Evolutionary conservation across 306 rosid genomes (phyloP), one percentile per base, ranked within the genome.

Genomic region (Corylus americana): DNA sequence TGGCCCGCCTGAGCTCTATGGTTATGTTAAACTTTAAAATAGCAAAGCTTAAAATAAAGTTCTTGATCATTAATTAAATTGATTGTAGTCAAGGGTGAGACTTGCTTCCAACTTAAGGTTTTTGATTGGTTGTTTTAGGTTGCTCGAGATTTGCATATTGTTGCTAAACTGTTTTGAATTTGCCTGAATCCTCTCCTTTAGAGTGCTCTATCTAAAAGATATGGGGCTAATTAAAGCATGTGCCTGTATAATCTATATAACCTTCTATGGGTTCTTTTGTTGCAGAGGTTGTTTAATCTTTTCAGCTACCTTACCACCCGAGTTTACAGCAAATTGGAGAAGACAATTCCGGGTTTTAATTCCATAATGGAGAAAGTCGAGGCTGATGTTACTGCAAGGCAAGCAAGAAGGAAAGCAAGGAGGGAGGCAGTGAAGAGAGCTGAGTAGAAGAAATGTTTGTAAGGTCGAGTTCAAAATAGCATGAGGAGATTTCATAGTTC

Each of bases 291-390:
- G 18, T 54, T 74, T 57, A 68, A 31, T 45, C 12, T 70, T 78
- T 86, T 77, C 73, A 12, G 25, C 20, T 50, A 61, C 76, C 83
- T 89, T 14, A 70, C 47, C 59, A 2, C 8, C 47, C 14, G 42
- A 73, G 83, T 73, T 22, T 62, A 45, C 49, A 51, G 71, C 18
- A 53, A 58, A 50, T 0, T 91, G 90, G 74, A 73, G 31, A 7
- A 27, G 58, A 44, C 78, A 35, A 54, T 88, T 83, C 93, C 96
- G 45, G 98, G 97, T 71, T 95, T 89, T 57, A 68, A 66, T 66
- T 77, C 72, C 39, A 51, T 91, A 80, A 16, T 42, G 83, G 55
- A 84, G 45, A 88, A 89, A 73, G 76, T 83, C 16, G 1, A 5
- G 54, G 62, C 81, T 0, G 88, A 86, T 76, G 66, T 29, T 20